phyloP scores from a whole-genome alignment of 2,329 filamentous ascomycete genomes.

The Botrytis paeoniae region DNA sequence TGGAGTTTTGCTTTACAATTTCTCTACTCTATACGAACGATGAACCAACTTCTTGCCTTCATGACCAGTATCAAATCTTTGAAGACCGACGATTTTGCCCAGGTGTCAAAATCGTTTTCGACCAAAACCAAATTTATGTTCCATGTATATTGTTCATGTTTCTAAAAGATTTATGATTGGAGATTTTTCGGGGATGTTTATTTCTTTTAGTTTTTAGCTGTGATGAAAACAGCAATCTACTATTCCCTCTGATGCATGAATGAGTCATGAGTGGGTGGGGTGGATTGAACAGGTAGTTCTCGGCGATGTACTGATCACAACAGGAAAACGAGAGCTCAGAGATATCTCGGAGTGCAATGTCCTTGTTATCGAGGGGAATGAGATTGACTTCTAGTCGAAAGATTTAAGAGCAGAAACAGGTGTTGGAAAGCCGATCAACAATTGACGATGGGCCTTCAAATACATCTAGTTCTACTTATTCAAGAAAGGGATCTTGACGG shows the following conservation, averaged over 20 bases:
- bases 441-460: background rate
- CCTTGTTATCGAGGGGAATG: background rate
- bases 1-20: background rate
- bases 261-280: conserved; percentile 1
- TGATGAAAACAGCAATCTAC: conserved; percentile 1
- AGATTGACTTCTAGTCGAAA: background rate
- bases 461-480: background rate
- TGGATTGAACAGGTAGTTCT: background rate
- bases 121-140: conserved; percentile 1
- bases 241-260: conserved; percentile 2
- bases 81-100: background rate
- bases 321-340: background rate
- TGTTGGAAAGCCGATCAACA: background rate
- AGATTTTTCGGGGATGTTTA: background rate
- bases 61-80: background rate
- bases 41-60: background rate
- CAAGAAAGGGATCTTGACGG: background rate
- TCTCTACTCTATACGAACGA: conserved; percentile 6
- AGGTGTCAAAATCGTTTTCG: conserved; percentile 8
- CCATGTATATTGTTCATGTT: conserved; percentile 4
- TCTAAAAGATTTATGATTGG: background rate
- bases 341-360: background rate
- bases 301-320: background rate
- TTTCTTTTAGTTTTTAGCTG: conserved; percentile 4
- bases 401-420: background rate